phyloP scores from a whole-genome alignment of 345 rosid genomes.

The Cardamine occulta region DNA sequence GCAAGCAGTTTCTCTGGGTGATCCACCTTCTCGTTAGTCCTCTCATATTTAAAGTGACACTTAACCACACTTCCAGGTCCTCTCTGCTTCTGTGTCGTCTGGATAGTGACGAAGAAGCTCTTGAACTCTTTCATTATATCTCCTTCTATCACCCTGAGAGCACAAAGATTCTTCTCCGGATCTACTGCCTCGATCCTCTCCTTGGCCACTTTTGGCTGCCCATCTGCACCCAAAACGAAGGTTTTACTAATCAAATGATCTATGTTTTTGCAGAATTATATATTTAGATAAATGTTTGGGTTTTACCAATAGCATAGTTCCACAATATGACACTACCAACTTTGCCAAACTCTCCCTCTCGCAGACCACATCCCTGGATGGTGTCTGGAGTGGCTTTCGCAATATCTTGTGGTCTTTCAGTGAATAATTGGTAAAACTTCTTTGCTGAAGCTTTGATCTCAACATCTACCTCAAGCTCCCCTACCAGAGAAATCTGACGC shows the following conservation, averaged over 20 bases:
- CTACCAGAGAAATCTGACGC: constrained; percentile 14
- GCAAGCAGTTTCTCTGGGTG: constrained; percentile 31
- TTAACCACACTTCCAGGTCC: constrained; percentile 35
- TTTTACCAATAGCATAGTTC: constrained; percentile 49
- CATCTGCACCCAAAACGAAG: constrained; percentile 21
- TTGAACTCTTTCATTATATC: constrained; percentile 32
- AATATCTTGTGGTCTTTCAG: constrained; percentile 46
- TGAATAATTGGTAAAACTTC: constrained; percentile 41
- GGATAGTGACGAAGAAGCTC: constrained; percentile 9
- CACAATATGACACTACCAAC: constrained; percentile 44
- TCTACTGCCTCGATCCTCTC: constrained; percentile 8
- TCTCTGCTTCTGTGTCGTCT: constrained; percentile 26
- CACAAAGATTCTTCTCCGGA: constrained; percentile 2
- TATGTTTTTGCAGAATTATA: background rate
- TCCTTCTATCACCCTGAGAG: constrained; percentile 14
- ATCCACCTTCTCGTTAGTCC: constrained; percentile 19
- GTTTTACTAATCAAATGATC: background rate
- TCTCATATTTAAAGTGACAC: constrained; percentile 34
- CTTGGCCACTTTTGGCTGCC: constrained; percentile 6
- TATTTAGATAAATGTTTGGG: background rate
- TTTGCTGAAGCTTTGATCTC: constrained; percentile 37
- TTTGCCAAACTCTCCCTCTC: constrained; percentile 52
- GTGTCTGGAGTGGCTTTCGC: constrained; percentile 36
- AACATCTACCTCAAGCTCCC: constrained; percentile 22
- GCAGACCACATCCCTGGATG: constrained; percentile 41